Evolutionary conservation across 441 rosid genomes (phyloP).

Genomic region (Gossypium schwendimanii): DNA sequence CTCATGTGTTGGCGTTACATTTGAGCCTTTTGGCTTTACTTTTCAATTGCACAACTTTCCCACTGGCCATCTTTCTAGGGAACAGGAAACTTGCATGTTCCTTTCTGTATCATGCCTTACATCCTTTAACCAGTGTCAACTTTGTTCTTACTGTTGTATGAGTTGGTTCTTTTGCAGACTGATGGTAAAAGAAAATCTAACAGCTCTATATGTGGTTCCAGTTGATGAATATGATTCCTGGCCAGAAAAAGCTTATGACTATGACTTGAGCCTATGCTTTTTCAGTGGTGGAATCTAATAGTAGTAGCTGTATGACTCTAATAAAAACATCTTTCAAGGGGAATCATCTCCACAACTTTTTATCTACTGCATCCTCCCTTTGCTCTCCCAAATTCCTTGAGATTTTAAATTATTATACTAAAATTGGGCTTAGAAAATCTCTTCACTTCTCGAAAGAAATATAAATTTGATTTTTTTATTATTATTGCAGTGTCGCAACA

Average conservation of each 20-base stretch:
- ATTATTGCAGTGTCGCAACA: too few species aligned
- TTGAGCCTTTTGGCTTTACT: not conserved
- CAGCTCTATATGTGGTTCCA: not conserved
- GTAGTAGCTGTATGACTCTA: too few species aligned
- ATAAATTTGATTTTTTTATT: too few species aligned
- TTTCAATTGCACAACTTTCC: not conserved
- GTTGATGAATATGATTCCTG: not conserved
- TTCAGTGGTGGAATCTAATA: not conserved
- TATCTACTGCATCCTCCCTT: too few species aligned
- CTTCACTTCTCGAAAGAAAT: too few species aligned
- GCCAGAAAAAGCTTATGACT: not conserved
- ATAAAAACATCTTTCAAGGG: too few species aligned
- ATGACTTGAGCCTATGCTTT: not conserved
- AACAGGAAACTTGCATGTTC: not conserved
- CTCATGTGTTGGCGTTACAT: not conserved
- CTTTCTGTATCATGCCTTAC: not conserved
- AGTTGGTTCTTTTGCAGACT: not conserved
- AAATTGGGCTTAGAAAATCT: too few species aligned
- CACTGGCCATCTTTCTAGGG: not conserved
- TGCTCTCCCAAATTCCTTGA: too few species aligned
- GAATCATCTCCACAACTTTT: not conserved
- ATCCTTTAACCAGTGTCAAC: not conserved
- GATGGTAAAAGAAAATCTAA: not conserved
- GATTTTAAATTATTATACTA: too few species aligned
- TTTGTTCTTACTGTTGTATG: not conserved